phyloP scores from a whole-genome alignment of 1,139 yeast species.

The Protomyces arabidopsidicola region DNA sequence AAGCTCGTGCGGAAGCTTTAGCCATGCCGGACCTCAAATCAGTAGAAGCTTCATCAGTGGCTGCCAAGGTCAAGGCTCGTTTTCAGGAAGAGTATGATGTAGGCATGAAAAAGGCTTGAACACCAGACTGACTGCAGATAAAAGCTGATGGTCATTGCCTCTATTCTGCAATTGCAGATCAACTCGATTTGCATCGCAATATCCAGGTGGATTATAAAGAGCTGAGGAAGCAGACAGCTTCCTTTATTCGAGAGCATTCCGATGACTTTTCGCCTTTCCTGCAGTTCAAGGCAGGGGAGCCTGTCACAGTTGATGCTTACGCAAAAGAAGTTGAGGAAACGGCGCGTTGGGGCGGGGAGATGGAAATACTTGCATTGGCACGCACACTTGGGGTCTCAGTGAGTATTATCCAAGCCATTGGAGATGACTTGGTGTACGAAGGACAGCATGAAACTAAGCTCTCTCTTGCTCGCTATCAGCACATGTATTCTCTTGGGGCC shows the following conservation, averaged over 20 bases:
- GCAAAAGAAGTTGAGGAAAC: slow-evolving; percentile 63
- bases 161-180: slow-evolving; percentile 80
- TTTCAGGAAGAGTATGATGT: slow-evolving; percentile 53
- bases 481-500: slow-evolving; percentile 84
- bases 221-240: slow-evolving; percentile 61
- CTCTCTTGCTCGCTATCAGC: slow-evolving; percentile 70
- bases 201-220: slow-evolving; percentile 47
- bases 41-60: slow-evolving; percentile 65
- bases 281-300: slow-evolving; percentile 61
- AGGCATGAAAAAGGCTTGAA: slow-evolving; percentile 7
- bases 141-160: slow-evolving; percentile 93
- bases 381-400: slow-evolving; percentile 64
- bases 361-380: slow-evolving; percentile 79
- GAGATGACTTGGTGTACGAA: slow-evolving; percentile 57
- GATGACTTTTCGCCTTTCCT: slow-evolving; percentile 77
- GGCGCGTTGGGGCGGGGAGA: slow-evolving; percentile 94
- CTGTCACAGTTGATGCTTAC: slow-evolving; percentile 66
- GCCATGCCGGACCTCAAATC: slow-evolving; percentile 60
- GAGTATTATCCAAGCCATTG: slow-evolving; percentile 71
- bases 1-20: slow-evolving; percentile 69
- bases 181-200: slow-evolving; percentile 53
- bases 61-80: slow-evolving; percentile 48
- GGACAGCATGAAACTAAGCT: slow-evolving; percentile 47
- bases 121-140: slow-evolving; percentile 42
- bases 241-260: slow-evolving; percentile 57